phyloP scores from a whole-genome alignment of 2,329 filamentous ascomycete species.

The Sordariomycetes sp. region DNA sequence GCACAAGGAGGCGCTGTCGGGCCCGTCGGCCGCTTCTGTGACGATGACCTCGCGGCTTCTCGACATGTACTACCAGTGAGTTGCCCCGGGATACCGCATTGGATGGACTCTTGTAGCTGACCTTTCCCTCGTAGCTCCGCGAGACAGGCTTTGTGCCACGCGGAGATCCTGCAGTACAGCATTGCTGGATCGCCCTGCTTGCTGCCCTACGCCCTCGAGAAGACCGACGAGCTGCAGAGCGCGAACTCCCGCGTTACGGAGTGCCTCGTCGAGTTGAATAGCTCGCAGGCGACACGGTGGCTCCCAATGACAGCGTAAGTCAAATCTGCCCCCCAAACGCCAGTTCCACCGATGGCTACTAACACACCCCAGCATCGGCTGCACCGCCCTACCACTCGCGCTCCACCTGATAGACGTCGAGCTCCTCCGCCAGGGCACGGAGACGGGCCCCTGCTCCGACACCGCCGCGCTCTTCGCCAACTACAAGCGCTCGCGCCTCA shows the following conservation, averaged over 20 bases:
- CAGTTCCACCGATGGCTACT: background rate
- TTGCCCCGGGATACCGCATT: too few species aligned
- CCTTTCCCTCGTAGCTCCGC: conserved; percentile 21
- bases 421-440: conserved; percentile 7
- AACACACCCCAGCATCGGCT: conserved; percentile 13
- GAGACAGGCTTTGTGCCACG: conserved; percentile 32
- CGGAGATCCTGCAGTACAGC: conserved; percentile 28
- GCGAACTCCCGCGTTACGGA: conserved; percentile 31
- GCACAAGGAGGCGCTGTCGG: conserved; percentile 8
- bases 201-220: conserved; percentile 25
- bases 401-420: conserved; percentile 23
- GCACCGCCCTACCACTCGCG: conserved; percentile 20
- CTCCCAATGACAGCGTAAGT: conserved; percentile 36
- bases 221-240: conserved; percentile 30
- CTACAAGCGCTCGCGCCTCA: conserved; percentile 13
- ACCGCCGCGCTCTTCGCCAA: background rate
- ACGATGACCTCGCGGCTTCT: conserved; percentile 35
- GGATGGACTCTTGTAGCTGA: conserved; percentile 3
- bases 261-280: conserved; percentile 34
- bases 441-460: background rate
- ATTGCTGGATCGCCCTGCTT: conserved; percentile 17
- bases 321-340: background rate
- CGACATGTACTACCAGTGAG: conserved; percentile 41
- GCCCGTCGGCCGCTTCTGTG: conserved; percentile 26
- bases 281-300: conserved; percentile 30